Evolutionary conservation across 2,329 filamentous ascomycete species (phyloP).

Genomic region (Pyrenophora teres): DNA sequence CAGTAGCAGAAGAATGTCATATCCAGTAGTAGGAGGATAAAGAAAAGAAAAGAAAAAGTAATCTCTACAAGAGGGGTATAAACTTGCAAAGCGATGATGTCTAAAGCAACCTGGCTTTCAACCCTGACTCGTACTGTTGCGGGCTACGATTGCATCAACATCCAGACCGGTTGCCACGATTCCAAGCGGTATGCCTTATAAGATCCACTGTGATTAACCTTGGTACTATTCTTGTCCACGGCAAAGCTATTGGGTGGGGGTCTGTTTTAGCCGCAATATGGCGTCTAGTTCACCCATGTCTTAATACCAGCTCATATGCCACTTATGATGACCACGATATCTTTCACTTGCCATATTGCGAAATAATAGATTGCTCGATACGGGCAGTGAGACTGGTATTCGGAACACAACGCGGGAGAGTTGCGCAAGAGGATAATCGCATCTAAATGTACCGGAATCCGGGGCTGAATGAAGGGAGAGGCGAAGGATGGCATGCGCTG

Average conservation of each 20-base stretch:
- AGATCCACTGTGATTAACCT: constrained; percentile 2
- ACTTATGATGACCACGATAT: background rate
- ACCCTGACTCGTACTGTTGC: too few relatives aligned
- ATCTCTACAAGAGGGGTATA: too few relatives aligned
- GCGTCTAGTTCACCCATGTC: constrained; percentile 18
- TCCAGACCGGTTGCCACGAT: background rate
- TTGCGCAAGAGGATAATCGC: background rate
- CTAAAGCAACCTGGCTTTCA: too few relatives aligned
- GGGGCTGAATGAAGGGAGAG: constrained; percentile 14
- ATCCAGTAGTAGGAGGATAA: too few relatives aligned
- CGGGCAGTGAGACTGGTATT: constrained; percentile 5
- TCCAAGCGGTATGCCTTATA: constrained; percentile 8
- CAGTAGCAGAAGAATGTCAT: too few relatives aligned
- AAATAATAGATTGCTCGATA: constrained; percentile 11
- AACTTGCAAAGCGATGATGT: too few relatives aligned
- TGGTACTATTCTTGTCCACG: constrained; percentile 31
- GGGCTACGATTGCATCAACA: too few relatives aligned
- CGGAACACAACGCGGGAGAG: constrained; percentile 1
- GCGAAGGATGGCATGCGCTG: background rate
- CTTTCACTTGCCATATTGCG: background rate
- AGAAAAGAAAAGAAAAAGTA: too few relatives aligned
- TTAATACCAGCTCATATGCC: background rate
- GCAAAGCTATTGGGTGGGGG: constrained; percentile 13
- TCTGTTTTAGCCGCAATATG: constrained; percentile 38
- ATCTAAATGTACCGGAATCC: constrained; percentile 7